Evolutionary conservation across 179 eudicot species (phyloP).

Genomic region (Silene vulgaris): DNA sequence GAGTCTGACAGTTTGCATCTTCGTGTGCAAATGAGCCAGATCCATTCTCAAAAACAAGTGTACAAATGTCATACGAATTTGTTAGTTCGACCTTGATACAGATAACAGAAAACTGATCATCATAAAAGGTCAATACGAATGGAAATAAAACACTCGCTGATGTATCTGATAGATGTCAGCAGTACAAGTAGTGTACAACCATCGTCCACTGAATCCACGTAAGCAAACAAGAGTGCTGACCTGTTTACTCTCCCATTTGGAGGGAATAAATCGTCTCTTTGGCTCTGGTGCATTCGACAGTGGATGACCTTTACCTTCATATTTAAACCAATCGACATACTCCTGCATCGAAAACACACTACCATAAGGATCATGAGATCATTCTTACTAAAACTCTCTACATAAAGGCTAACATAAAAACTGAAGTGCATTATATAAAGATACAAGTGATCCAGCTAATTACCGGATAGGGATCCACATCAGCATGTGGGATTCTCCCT

Average conservation of each 20-base stretch:
- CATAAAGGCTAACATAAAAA: not conserved
- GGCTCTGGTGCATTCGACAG: constrained; percentile 89
- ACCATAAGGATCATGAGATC: constrained; percentile 2
- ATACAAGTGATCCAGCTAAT: not conserved
- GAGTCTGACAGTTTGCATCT: not conserved
- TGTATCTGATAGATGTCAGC: not conserved
- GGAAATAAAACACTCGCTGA: not conserved
- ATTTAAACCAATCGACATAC: constrained; percentile 82
- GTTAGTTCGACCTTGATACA: not conserved
- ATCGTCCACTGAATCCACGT: not conserved
- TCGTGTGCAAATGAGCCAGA: not conserved
- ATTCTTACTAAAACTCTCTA: not conserved
- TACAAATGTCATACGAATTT: not conserved
- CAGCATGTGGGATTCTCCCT: constrained; percentile 88
- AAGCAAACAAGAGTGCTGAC: constrained; percentile 28
- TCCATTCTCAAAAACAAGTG: not conserved
- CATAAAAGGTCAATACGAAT: not conserved
- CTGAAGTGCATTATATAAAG: not conserved
- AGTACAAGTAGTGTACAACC: not conserved
- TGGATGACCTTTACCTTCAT: constrained; percentile 73
- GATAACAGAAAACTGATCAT: not conserved
- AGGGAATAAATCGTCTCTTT: constrained; percentile 84
- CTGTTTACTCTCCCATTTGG: constrained; percentile 87
- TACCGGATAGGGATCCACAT: constrained; percentile 82
- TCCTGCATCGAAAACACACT: constrained; percentile 48